Evolutionary conservation across 2,329 filamentous ascomycete species (phyloP), one percentile per base, ranked within the genome.

Genomic region (Colletotrichum sp.): DNA sequence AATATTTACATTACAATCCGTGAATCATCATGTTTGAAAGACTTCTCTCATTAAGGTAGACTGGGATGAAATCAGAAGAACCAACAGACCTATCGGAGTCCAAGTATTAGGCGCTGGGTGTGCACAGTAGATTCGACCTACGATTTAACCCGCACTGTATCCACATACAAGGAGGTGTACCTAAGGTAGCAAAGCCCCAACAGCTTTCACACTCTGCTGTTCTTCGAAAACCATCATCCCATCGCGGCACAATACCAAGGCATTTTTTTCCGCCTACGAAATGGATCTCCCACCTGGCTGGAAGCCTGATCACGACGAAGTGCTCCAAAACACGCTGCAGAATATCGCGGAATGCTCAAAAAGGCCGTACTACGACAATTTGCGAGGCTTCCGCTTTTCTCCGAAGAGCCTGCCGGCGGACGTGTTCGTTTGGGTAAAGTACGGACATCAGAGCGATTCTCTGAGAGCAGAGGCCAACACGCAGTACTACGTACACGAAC

Each of bases 141-240:
- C 3, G 0, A 0, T 0, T 13, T 13, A 21, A 0, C n/a, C 10
- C 43, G 10, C 43, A 52, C n/a, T 21, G n/a, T 21, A 12, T 21
- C 10, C 18, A 21, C 18, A 21, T 21, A 0, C 18, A 48, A 48
- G 0, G 43, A 48, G 43, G 18, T 48, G 43, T 48, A 48, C 18
- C 43, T 48, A 5, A 14, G 12, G 32, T 34, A 0, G 36, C 43
- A 48, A 48, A 21, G 0, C 43, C 43, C 43, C 43, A 0, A 52
- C 43, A 52, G 10, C 0, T 52, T 7, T 52, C n/a, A 0, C n/a
- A 21, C n/a, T 21, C n/a, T 13, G 10, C 43, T 13, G 43, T 4
- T 52, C 43, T 21, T 1, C n/a, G 43, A 52, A 7, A 52, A 21
- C 6, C 43, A 52, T 21, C n/a, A 52, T 7, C 2, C 43, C 0